These are phyloP conservation scores for Tuber brumale DNA, from an alignment of 495 filamentous ascomycete genomes.

Conservation along the genomic window DNA sequence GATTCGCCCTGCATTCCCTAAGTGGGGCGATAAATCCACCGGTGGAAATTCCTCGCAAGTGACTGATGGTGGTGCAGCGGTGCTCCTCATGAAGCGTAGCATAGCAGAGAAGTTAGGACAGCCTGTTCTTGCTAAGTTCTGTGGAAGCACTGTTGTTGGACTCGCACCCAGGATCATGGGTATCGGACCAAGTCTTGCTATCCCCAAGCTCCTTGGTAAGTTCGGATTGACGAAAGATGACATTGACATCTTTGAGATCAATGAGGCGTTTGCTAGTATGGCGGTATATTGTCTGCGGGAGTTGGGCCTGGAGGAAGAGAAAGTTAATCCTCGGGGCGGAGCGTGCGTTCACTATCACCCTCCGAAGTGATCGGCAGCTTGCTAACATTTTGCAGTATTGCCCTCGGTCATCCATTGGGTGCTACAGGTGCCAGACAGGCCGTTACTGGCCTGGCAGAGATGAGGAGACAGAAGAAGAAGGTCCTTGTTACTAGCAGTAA, in stretches of 20 bases:
- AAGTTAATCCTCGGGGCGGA: conserved; percentile 84
- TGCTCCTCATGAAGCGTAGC: conserved; percentile 89
- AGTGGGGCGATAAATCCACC: conserved; percentile 79
- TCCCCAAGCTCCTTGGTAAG: conserved; percentile 85
- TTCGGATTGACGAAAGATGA: conserved; percentile 73
- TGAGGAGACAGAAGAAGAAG: conserved; percentile 71
- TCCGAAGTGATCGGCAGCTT: background rate
- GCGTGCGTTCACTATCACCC: conserved; percentile 43
- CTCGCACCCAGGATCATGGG: conserved; percentile 93
- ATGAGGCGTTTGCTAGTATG: conserved; percentile 98
- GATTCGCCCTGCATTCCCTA: conserved; percentile 84
- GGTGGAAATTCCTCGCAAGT: conserved; percentile 96
- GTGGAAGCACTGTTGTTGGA: conserved; percentile 82
- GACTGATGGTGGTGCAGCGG: conserved; percentile 86
- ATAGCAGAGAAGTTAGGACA: conserved; percentile 80
- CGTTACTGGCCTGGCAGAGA: conserved; percentile 76
- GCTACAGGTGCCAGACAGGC: conserved; percentile 74
- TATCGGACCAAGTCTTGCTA: conserved; percentile 86
- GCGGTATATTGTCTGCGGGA: conserved; percentile 82
- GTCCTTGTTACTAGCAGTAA: conserved; percentile 73
- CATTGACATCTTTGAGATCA: conserved; percentile 85
- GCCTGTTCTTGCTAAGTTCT: conserved; percentile 91
- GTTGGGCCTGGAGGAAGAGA: conserved; percentile 68
- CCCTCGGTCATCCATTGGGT: conserved; percentile 76
- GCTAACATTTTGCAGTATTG: conserved; percentile 48